phyloP scores from a whole-genome alignment of 176 grass and related monocot genomes.

The Lolium multiflorum region DNA sequence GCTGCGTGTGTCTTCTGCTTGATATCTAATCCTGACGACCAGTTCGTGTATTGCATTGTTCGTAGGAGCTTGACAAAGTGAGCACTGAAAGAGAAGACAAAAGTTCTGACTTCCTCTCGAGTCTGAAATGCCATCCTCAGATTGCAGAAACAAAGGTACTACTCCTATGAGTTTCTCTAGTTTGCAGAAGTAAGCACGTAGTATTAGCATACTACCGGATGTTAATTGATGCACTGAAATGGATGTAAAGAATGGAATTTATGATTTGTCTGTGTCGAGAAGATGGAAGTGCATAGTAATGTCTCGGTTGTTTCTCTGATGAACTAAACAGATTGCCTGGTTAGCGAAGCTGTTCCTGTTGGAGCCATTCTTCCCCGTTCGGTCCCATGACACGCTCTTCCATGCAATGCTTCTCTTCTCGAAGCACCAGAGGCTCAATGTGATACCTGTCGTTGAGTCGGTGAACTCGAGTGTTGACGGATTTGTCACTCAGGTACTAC shows the following conservation, averaged over 20 bases:
- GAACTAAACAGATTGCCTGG: constrained; percentile 53
- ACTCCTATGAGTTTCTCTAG: background rate
- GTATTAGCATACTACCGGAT: background rate
- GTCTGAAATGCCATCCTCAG: constrained; percentile 39
- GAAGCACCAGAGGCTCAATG: constrained; percentile 60
- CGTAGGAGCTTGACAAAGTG: constrained; percentile 45
- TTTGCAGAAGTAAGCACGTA: background rate
- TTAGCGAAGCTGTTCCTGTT: constrained; percentile 56
- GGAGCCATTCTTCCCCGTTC: constrained; percentile 77
- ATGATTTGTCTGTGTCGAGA: background rate
- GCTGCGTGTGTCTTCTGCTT: background rate
- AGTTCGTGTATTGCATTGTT: background rate
- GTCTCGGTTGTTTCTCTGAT: background rate
- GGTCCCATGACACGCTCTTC: constrained; percentile 53
- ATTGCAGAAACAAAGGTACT: constrained; percentile 58
- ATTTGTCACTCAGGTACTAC: constrained; percentile 64
- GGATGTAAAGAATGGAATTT: background rate
- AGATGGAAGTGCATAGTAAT: background rate
- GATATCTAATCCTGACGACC: background rate
- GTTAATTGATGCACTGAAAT: background rate
- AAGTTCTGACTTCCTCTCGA: constrained; percentile 39
- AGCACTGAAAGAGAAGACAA: background rate
- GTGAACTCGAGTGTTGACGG: constrained; percentile 44
- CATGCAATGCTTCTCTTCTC: constrained; percentile 66
- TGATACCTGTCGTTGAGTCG: constrained; percentile 56